Evolutionary conservation across 192 early-diverging fungal genomes (phyloP), one percentile per base, ranked within the genome.

Genomic region (Coemansia sp.): DNA sequence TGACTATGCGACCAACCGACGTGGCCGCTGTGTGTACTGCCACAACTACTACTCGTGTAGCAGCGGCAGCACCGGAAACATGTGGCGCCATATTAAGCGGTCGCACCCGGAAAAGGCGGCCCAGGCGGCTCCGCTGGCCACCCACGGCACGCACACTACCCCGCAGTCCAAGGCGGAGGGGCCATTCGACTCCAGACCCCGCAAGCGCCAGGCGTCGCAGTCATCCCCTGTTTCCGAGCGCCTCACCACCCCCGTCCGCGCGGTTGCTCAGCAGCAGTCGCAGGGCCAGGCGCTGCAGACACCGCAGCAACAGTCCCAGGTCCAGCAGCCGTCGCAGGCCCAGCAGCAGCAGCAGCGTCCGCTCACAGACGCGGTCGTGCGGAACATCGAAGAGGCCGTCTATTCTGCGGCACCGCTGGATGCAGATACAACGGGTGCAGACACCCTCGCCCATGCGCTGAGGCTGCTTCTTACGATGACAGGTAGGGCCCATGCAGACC

Each of bases 11-110:
- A 72, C 68, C 36, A 72, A 72, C 68, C 56, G 68, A 17, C 68
- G 68, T 44, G 68, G 68, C 37, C 68, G 68, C 30, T 72, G 68
- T 50, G 62, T 72, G 44, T 72, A 72, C 68, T 72, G 68, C 62
- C 68, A 65, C 54, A 72, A 72, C 57, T 72, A 72, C 57, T 72
- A 72, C 62, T 72, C 68, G 45, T 72, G 68, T 32, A 65, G 61
- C 57, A 72, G 68, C 41, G 68, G 68, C 25, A 72, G 68, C 62
- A 72, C 68, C 0, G 68, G 68, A 23, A 72, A 72, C 62, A 72
- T 72, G 68, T 72, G 68, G 68, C 68, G 68, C 27, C 68, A 72
- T 22, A 72, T 72, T 38, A 72, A 72, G 54, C 68, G 68, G 39
- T 61, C 68, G 53, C 68, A 72, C 23, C 68, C 68, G 2, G 68